Percentiles rank a stretch among this genome's conserved stretches.
phyloP scores from a whole-genome alignment of 2,329 filamentous ascomycete genomes.

The Shiraia bambusicola region DNA sequence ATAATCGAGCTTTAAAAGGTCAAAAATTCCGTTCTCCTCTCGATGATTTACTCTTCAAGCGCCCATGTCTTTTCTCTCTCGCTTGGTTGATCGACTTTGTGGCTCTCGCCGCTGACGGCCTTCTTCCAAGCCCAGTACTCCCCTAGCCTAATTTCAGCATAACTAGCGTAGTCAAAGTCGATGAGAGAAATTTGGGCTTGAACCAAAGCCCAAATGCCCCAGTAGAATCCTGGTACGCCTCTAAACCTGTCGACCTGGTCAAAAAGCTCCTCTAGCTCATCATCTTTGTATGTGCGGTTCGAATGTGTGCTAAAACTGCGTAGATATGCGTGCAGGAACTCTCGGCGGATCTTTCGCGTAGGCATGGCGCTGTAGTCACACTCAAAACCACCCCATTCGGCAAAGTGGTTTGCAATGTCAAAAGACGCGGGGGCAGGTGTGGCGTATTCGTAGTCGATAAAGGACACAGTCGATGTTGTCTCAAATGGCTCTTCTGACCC shows the following conservation, averaged over 20 bases:
- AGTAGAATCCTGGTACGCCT: conserved; percentile 84
- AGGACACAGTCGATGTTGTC: conserved; percentile 48
- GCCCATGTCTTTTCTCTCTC: conserved; percentile 81
- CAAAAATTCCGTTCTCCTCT: too few species aligned
- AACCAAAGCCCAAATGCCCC: conserved; percentile 94
- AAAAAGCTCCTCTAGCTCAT: conserved; percentile 69
- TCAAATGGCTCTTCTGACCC: conserved; percentile 31
- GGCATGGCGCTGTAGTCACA: conserved; percentile 87
- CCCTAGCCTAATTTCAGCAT: conserved; percentile 80
- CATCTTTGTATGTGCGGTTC: conserved; percentile 46
- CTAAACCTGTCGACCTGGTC: conserved; percentile 84
- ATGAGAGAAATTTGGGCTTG: conserved; percentile 93
- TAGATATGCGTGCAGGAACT: conserved; percentile 84
- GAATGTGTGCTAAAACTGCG: conserved; percentile 61
- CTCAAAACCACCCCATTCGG: conserved; percentile 96
- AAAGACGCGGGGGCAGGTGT: conserved; percentile 93
- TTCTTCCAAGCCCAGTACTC: conserved; percentile 94
- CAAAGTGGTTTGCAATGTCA: conserved; percentile 96
- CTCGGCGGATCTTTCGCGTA: conserved; percentile 70
- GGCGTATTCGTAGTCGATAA: conserved; percentile 99
- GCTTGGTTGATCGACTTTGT: conserved; percentile 62
- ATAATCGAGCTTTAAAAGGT: too few species aligned
- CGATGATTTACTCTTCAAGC: conserved; percentile 46
- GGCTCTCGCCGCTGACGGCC: conserved; percentile 63
- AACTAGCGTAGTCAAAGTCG: conserved; percentile 92